Percentiles rank a stretch among this genome's conserved stretches.
These are phyloP conservation scores for Aspergillus versicolor DNA, from an alignment of 2,329 filamentous ascomycete genomes.

Conservation along the genomic window DNA sequence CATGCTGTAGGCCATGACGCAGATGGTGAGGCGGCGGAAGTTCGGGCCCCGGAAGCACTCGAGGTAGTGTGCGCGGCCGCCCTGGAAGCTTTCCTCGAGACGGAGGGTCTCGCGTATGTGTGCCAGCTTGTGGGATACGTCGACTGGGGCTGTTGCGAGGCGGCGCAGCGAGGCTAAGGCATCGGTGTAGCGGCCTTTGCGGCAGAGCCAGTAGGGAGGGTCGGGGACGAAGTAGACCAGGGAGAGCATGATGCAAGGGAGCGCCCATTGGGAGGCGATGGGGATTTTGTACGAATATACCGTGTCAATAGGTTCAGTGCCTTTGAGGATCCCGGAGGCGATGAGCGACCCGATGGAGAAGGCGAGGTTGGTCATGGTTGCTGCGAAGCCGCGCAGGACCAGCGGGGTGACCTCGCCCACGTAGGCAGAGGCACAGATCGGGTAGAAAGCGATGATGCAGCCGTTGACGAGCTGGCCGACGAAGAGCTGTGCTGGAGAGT, in stretches of 20 bases:
- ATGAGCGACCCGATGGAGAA: constrained; percentile 35
- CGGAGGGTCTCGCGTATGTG: constrained; percentile 30
- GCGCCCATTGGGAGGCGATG: constrained; percentile 26
- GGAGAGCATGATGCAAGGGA: constrained; percentile 23
- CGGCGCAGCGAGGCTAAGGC: constrained; percentile 19
- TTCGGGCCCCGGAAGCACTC: constrained; percentile 31
- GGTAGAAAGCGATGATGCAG: constrained; percentile 61
- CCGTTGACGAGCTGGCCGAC: constrained; percentile 62
- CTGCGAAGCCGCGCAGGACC: constrained; percentile 29
- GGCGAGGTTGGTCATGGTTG: constrained; percentile 31
- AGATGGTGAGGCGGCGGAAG: constrained; percentile 28
- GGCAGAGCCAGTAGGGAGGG: constrained; percentile 27
- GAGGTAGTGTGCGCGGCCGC: constrained; percentile 13
- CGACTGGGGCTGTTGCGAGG: constrained; percentile 20
- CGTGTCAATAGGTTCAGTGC: constrained; percentile 17
- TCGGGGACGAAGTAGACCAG: constrained; percentile 25
- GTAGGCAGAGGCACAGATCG: constrained; percentile 51
- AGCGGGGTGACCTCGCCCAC: constrained; percentile 32
- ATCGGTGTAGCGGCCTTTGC: constrained; percentile 20
- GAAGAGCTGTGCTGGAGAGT: constrained; percentile 55
- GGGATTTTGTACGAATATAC: constrained; percentile 25
- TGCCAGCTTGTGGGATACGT: constrained; percentile 23
- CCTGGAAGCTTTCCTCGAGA: constrained; percentile 21
- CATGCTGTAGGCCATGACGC: constrained; percentile 30
- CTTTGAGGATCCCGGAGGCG: constrained; percentile 30